Evolutionary conservation across 805 yeast species (phyloP), one percentile per base, ranked within the genome.

Genomic region (Candida railenensis): DNA sequence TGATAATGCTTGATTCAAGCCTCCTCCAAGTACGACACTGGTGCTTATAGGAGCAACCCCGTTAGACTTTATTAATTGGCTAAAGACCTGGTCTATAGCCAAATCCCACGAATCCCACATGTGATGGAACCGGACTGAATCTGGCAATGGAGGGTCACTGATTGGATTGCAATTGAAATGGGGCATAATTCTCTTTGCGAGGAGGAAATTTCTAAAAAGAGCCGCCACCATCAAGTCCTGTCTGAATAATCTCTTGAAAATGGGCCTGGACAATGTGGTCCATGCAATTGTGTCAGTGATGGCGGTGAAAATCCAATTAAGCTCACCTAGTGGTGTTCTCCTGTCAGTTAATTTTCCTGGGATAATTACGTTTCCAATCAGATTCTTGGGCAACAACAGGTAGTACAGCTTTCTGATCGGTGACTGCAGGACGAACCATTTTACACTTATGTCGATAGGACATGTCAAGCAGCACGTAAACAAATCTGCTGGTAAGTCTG

Each of bases 91-190:
- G 62, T 94, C 98, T 36, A 94, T 85, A 0, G 99, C 97, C 51
- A 94, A 73, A 60, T 94, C 98, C 98, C 99, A 94, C 0, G 97
- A 85, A 48, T 89, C 94, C 99, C 99, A 94, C 88, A 94, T 84
- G 3, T 95, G 82, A 61, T 94, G 97, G 50, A 80, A 78, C 40
- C 87, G 82, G 4, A 84, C 80, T 12, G 82, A 71, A 45, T 89
- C 94, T 0, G 99, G 98, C 34, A 94, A 69, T 8, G 87, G 89
- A 1, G 99, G 99, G 52, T 89, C 95, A 15, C 96, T 89, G 2
- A 91, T 82, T 1, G 99, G 98, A 59, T 90, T 95, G 62, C 97
- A 91, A 49, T 91, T 90, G 54, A 87, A 83, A 56, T 86, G 83
- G 2, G 96, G 90, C 97, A 94, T 89, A 37, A 94, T 86, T 53